Evolutionary conservation across 352 stramenopile species (phyloP).

Genomic region (Globisporangium carolinianum): DNA sequence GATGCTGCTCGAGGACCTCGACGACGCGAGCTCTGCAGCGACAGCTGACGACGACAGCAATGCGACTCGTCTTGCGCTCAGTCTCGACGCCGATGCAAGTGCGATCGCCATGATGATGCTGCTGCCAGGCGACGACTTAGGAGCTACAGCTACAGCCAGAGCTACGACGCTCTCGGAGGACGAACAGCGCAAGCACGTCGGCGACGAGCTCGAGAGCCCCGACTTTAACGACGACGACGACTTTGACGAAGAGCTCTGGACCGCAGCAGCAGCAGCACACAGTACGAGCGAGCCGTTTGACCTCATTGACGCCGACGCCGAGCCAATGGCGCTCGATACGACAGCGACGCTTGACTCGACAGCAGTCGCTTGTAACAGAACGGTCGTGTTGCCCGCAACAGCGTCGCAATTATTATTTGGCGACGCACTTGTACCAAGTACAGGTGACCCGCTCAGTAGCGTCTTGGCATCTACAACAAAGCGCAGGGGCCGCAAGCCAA

Average conservation of each 20-base stretch:
- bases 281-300: slow-evolving; percentile 4
- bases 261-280: not conserved
- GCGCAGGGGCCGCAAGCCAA: slow-evolving; percentile 31
- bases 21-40: too few relatives aligned
- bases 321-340: slow-evolving; percentile 5
- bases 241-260: slow-evolving; percentile 14
- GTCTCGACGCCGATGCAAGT: slow-evolving; percentile 12
- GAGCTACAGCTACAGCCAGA: not conserved
- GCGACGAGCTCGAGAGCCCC: slow-evolving; percentile 9
- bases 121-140: not conserved
- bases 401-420: too few relatives aligned
- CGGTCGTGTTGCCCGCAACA: not conserved
- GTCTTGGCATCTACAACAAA: slow-evolving; percentile 20
- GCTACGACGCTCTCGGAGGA: slow-evolving; percentile 8
- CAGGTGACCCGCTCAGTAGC: too few relatives aligned
- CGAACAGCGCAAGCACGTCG: slow-evolving; percentile 8
- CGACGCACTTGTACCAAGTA: too few relatives aligned
- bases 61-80: slow-evolving; percentile 1
- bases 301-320: slow-evolving; percentile 13
- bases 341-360: not conserved
- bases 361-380: not conserved
- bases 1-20: too few relatives aligned
- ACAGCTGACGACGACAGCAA: too few relatives aligned
- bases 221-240: slow-evolving; percentile 13
- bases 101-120: slow-evolving; percentile 14